These are phyloP conservation scores for Dactylellina sp. DNA, from an alignment of 2,329 filamentous ascomycete species.

Conservation along the genomic window DNA sequence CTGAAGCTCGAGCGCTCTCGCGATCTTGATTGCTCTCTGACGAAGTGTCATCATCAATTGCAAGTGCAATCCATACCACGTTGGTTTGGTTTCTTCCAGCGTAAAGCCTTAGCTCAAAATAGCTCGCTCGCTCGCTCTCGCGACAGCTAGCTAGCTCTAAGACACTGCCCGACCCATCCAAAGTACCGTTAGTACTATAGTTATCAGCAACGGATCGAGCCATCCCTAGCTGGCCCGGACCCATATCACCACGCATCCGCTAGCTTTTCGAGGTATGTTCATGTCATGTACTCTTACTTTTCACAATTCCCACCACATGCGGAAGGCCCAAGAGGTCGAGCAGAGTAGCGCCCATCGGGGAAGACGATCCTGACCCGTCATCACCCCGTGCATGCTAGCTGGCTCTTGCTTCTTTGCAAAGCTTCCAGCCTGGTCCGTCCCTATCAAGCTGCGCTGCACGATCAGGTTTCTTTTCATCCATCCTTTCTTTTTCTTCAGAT, in stretches of 20 bases:
- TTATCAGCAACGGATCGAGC: constrained; percentile 45
- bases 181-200: constrained; percentile 19
- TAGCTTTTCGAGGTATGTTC: constrained; percentile 51
- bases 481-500: neutral
- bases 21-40: neutral
- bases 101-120: constrained; percentile 38
- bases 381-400: constrained; percentile 43
- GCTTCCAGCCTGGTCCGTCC: constrained; percentile 33
- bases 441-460: constrained; percentile 31
- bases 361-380: constrained; percentile 52
- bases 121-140: constrained; percentile 22
- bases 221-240: constrained; percentile 45
- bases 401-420: constrained; percentile 26
- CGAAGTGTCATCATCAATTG: constrained; percentile 12
- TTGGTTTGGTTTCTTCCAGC: constrained; percentile 1
- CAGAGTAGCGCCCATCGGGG: constrained; percentile 46
- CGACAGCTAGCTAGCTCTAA: constrained; percentile 28
- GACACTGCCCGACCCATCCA: constrained; percentile 41
- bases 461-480: constrained; percentile 47
- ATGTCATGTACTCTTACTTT: constrained; percentile 46
- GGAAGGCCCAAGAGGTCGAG: constrained; percentile 39
- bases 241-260: constrained; percentile 43
- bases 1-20: constrained; percentile 20
- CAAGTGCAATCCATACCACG: neutral
- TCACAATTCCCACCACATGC: constrained; percentile 51